A percentile compares a stretch with the other conserved stretches of the same genome.
These are phyloP conservation scores for Coemansia pectinata DNA, from an alignment of 192 early-diverging fungal genomes.

Conservation along the genomic window DNA sequence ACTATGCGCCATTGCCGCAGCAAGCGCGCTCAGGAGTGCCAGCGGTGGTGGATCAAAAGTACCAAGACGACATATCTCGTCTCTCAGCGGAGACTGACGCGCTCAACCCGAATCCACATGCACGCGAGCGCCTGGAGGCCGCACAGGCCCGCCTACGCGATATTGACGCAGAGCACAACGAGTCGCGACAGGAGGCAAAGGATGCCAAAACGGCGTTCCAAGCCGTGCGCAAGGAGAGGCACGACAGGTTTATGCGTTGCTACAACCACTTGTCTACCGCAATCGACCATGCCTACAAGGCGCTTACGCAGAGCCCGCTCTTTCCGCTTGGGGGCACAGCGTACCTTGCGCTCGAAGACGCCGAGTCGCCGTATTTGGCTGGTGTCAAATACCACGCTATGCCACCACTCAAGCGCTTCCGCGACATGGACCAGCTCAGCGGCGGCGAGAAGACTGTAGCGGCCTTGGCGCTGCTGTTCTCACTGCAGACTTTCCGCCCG, in stretches of 20 bases:
- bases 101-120: slow-evolving; percentile 90
- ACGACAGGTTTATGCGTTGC: slow-evolving; percentile 75
- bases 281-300: slow-evolving; percentile 97
- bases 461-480: slow-evolving; percentile 94
- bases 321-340: slow-evolving; percentile 95
- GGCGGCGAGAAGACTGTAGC: slow-evolving; percentile 99
- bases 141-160: slow-evolving; percentile 76
- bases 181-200: slow-evolving; percentile 77
- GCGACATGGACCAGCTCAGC: slow-evolving; percentile 98
- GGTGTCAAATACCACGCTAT: slow-evolving; percentile 98
- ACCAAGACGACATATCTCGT: slow-evolving; percentile 28
- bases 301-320: slow-evolving; percentile 78
- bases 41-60: slow-evolving; percentile 36
- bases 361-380: slow-evolving; percentile 91
- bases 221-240: slow-evolving; percentile 69
- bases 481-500: slow-evolving; percentile 92
- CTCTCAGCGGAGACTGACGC: slow-evolving; percentile 65
- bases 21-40: slow-evolving; percentile 22
- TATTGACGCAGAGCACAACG: slow-evolving; percentile 83
- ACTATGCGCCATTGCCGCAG: slow-evolving; percentile 40
- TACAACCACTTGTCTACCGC: slow-evolving; percentile 87
- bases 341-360: slow-evolving; percentile 88
- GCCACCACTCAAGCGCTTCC: slow-evolving; percentile 99
- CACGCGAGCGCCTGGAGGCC: slow-evolving; percentile 81
- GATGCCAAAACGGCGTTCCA: slow-evolving; percentile 81